Evolutionary conservation across 805 yeast species (phyloP).

Genomic region (Sporopachydermia lactativora): DNA sequence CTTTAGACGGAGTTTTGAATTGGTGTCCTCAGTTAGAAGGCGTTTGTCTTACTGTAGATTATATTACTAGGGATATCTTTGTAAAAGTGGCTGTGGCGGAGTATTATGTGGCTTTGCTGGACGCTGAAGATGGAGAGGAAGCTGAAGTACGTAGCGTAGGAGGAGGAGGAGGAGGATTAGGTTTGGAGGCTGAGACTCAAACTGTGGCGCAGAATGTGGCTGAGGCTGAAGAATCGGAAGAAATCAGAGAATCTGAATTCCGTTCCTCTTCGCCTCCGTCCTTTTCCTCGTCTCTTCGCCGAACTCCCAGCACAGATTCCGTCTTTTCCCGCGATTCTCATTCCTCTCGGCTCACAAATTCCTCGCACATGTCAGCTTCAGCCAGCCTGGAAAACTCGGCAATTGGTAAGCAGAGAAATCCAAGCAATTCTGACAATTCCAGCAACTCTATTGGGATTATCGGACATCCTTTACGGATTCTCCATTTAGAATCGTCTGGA

Average conservation of each 20-base stretch:
- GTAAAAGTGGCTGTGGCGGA: slow-evolving; percentile 29
- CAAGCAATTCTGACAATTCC: no score
- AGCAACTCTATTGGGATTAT: background rate
- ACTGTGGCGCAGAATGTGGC: slow-evolving; percentile 9
- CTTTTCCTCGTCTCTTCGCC: no score
- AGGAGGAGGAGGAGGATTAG: no score
- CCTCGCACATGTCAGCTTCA: background rate
- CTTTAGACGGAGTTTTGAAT: slow-evolving; percentile 58
- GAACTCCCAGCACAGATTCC: no score
- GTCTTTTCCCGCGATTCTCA: background rate
- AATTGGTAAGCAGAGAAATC: background rate
- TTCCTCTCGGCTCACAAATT: background rate
- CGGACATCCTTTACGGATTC: slow-evolving; percentile 36
- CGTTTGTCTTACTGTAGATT: slow-evolving; percentile 68
- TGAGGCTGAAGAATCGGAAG: slow-evolving; percentile 20
- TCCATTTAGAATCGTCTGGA: slow-evolving; percentile 76
- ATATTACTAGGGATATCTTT: slow-evolving; percentile 34
- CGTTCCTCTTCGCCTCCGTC: slow-evolving; percentile 11
- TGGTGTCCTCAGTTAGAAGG: slow-evolving; percentile 62
- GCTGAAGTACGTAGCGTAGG: slow-evolving; percentile 5
- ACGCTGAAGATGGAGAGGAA: slow-evolving; percentile 8
- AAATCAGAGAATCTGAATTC: slow-evolving; percentile 17
- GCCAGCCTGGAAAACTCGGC: background rate
- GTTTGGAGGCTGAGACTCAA: background rate
- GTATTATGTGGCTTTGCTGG: slow-evolving; percentile 22